phyloP scores from a whole-genome alignment of 257 asterid genomes.

The Solanum ossicruentum region DNA sequence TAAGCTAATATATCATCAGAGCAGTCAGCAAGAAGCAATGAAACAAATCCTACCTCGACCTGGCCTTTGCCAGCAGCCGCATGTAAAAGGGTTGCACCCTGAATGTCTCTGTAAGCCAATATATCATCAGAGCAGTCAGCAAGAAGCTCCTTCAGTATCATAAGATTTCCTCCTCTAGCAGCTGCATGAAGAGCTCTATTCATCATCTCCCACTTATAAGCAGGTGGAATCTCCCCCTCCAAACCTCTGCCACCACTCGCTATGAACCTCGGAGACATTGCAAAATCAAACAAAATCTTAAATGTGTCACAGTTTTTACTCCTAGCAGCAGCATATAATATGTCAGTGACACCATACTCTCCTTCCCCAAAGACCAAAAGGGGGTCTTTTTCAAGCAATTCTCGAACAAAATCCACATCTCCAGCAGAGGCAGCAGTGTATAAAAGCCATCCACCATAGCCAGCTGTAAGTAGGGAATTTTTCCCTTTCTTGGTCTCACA shows the following conservation, averaged over 20 bases:
- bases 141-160: slow-evolving; percentile 55
- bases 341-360: slow-evolving; percentile 84
- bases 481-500: slow-evolving; percentile 46
- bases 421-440: slow-evolving; percentile 95
- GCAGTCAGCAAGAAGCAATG: too few species aligned
- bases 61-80: slow-evolving; percentile 89
- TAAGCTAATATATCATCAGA: too few species aligned
- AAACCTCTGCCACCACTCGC: slow-evolving; percentile 6
- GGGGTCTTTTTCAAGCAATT: slow-evolving; percentile 59
- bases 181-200: slow-evolving; percentile 84
- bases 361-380: slow-evolving; percentile 87
- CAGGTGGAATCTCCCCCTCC: slow-evolving; percentile 51
- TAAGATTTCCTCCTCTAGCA: slow-evolving; percentile 86
- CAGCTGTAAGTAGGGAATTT: slow-evolving; percentile 53
- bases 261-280: slow-evolving; percentile 48
- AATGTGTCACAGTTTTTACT: slow-evolving; percentile 54
- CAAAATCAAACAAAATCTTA: slow-evolving; percentile 47
- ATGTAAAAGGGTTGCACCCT: slow-evolving; percentile 66
- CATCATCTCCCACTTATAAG: slow-evolving; percentile 63
- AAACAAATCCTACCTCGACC: slow-evolving; percentile 37
- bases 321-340: slow-evolving; percentile 74
- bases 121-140: slow-evolving; percentile 39
- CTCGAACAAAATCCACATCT: slow-evolving; percentile 55
- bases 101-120: slow-evolving; percentile 51
- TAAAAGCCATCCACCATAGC: slow-evolving; percentile 91